A percentile compares a stretch with the other conserved stretches of the same genome.
Evolutionary conservation across 2,329 filamentous ascomycete species (phyloP).

Genomic region (Pseudogymnoascus sp.): DNA sequence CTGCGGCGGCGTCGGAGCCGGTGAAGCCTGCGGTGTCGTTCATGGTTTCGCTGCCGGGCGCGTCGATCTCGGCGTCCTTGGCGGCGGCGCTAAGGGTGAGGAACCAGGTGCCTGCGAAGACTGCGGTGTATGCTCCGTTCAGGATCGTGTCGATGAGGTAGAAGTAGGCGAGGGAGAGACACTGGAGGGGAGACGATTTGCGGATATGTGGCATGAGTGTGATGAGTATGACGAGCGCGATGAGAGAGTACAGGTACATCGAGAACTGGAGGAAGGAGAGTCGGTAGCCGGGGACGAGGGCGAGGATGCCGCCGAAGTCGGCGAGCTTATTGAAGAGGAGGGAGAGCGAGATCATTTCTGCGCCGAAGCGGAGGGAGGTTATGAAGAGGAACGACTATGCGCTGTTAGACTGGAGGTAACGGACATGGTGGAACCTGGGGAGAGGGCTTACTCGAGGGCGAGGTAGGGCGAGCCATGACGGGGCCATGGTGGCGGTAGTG

Average conservation of each 20-base stretch:
- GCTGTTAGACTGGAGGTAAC: background rate
- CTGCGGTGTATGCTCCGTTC: slow-evolving; percentile 74
- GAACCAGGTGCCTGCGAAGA: slow-evolving; percentile 84
- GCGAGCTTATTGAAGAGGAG: slow-evolving; percentile 89
- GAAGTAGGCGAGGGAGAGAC: slow-evolving; percentile 74
- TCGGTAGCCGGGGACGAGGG: slow-evolving; percentile 78
- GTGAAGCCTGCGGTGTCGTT: slow-evolving; percentile 60
- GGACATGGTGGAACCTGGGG: background rate
- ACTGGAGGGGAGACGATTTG: slow-evolving; percentile 70
- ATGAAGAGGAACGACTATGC: slow-evolving; percentile 73
- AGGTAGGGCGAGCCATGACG: slow-evolving; percentile 1
- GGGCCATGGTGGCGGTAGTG: slow-evolving; percentile 2
- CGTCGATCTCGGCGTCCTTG: slow-evolving; percentile 35
- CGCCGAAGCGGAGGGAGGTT: slow-evolving; percentile 79
- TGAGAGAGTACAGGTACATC: slow-evolving; percentile 84
- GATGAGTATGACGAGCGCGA: slow-evolving; percentile 60
- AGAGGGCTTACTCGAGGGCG: background rate
- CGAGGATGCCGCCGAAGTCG: slow-evolving; percentile 83
- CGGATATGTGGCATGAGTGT: slow-evolving; percentile 75
- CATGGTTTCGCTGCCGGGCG: slow-evolving; percentile 37
- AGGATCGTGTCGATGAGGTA: slow-evolving; percentile 77
- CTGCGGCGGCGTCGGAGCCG: slow-evolving; percentile 35
- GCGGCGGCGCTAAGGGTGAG: slow-evolving; percentile 48
- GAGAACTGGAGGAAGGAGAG: slow-evolving; percentile 78
- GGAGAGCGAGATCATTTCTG: slow-evolving; percentile 75